These are phyloP conservation scores for Malus hybrid DNA, from an alignment of 331 rosid genomes.

Conservation along the genomic window DNA sequence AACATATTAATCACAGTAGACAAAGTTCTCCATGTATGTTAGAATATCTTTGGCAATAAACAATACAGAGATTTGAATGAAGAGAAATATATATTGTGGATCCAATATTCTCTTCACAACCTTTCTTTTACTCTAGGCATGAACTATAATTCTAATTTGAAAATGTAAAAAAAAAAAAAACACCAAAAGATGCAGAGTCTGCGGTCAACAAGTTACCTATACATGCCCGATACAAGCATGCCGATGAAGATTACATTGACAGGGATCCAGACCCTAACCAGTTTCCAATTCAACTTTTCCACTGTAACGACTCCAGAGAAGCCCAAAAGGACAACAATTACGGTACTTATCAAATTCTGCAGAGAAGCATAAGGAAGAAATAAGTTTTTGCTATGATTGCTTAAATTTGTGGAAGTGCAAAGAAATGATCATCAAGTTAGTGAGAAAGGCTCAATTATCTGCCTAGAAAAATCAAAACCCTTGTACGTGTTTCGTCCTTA, in stretches of 20 bases:
- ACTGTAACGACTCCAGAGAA: conserved; percentile 45
- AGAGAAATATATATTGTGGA: not conserved
- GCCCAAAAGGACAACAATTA: conserved; percentile 58
- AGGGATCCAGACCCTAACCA: conserved; percentile 79
- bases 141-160: not conserved
- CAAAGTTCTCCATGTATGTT: not conserved
- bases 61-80: not conserved
- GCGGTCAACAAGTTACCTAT: conserved; percentile 43
- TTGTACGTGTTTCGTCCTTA: not conserved
- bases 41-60: not conserved
- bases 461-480: not conserved
- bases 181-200: not conserved
- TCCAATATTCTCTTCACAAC: not conserved
- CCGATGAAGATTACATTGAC: conserved; percentile 82
- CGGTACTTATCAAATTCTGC: conserved; percentile 74
- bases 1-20: not conserved
- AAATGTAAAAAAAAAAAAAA: not conserved
- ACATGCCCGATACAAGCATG: conserved; percentile 92
- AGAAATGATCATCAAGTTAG: not conserved
- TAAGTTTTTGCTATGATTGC: not conserved
- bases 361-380: conserved; percentile 17
- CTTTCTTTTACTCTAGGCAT: not conserved
- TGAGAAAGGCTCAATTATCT: not conserved
- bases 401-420: conserved; percentile 4
- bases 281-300: conserved; percentile 74